Evolutionary conservation across 139 green algal species (phyloP), one percentile per base, ranked within the genome.

Genomic region (Micractinium conductrix): DNA sequence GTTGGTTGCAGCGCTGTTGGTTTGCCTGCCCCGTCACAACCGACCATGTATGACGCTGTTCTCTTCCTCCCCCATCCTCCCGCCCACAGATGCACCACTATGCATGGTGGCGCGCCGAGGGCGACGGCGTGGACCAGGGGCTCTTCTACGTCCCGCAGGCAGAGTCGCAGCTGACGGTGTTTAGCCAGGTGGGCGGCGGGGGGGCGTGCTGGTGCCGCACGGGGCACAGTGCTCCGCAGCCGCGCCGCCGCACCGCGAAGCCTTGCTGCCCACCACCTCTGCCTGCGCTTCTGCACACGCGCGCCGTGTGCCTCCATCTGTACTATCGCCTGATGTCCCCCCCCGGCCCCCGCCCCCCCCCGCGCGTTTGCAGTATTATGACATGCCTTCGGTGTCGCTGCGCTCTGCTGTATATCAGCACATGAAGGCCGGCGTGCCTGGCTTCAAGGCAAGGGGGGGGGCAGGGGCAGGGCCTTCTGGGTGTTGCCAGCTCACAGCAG

Each of bases 91-190:
- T 78, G 72, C 72, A 78, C 72, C 72, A 78, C 30, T 78, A 78
- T 44, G 43, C 72, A 2, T 78, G 72, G 72, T 87, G 83, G 83
- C 44, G 44, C 6, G 62, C 74, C 63, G 26, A n/a, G 9, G 62
- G 40, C 22, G 60, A 84, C n/a, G 60, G 55, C 44, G 14, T 78
- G 68, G 50, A 53, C 68, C 45, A 24, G 24, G 80, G 65, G 28
- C 65, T 76, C 5, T 85, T 40, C n/a, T 85, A 67, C 63, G 48
- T 67, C 50, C 48, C 71, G 38, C 35, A n/a, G 12, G 58, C 74
- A 0, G 81, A 85, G 72, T 8, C 37, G 21, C 69, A 80, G 70
- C 40, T 85, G 24, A 68, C 74, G 2, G 48, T 80, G 48, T 44
- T 80, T 2, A 22, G 48, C 21, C 38, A 84, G 48, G 60, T 55